phyloP scores from a whole-genome alignment of 768 basidiomycete genomes.

The Sarcodon sp. region DNA sequence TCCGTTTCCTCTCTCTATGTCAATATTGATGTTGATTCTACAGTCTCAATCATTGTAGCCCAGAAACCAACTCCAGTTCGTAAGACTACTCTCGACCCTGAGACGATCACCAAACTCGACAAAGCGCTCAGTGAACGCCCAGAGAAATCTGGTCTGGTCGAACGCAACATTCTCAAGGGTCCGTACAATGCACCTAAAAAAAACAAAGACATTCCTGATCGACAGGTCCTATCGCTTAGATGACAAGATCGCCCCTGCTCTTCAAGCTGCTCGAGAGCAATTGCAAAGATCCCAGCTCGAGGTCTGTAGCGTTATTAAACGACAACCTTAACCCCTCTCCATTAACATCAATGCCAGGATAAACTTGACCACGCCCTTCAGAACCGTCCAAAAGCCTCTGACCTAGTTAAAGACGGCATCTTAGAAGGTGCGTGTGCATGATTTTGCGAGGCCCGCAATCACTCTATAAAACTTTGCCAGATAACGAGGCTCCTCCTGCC shows the following conservation, averaged over 20 bases:
- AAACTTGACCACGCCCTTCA: slow-evolving; percentile 50
- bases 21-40: not conserved
- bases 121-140: slow-evolving; percentile 39
- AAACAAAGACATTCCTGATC: not conserved
- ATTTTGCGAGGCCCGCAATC: not conserved
- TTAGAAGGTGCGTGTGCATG: slow-evolving; percentile 22
- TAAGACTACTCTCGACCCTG: slow-evolving; percentile 19
- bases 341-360: slow-evolving; percentile 25
- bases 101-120: slow-evolving; percentile 35
- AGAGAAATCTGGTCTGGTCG: slow-evolving; percentile 47
- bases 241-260: slow-evolving; percentile 46
- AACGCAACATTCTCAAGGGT: slow-evolving; percentile 64
- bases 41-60: not conserved
- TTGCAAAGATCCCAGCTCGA: slow-evolving; percentile 51
- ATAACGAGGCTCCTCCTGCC: slow-evolving; percentile 6
- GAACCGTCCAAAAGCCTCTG: slow-evolving; percentile 42
- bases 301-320: slow-evolving; percentile 21
- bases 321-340: not conserved
- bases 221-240: slow-evolving; percentile 21
- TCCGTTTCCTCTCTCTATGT: not conserved
- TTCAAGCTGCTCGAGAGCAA: slow-evolving; percentile 46
- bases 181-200: slow-evolving; percentile 3
- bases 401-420: slow-evolving; percentile 56
- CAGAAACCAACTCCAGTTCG: slow-evolving; percentile 9
- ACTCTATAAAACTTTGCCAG: not conserved